Evolutionary conservation across 495 filamentous ascomycete genomes (phyloP).

Genomic region (Rusavskia elegans): DNA sequence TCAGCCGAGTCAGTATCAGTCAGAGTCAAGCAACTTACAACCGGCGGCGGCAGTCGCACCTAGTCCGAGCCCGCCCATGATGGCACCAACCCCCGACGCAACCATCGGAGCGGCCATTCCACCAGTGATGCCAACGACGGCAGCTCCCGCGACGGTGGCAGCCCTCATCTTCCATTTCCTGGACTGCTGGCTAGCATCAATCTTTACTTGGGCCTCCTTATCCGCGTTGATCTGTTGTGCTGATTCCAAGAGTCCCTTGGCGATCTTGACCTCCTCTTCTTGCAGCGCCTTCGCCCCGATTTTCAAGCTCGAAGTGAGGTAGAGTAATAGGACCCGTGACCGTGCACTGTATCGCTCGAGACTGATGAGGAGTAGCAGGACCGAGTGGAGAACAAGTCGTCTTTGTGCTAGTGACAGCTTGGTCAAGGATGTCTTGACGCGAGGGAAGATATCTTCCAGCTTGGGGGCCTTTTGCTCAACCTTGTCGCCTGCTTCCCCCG

Average conservation of each 20-base stretch:
- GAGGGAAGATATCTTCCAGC: constrained; percentile 28
- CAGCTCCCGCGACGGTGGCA: constrained; percentile 60
- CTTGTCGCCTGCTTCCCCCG: constrained; percentile 16
- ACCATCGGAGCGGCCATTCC: constrained; percentile 70
- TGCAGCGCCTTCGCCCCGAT: constrained; percentile 47
- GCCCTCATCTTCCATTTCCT: constrained; percentile 71
- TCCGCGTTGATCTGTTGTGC: constrained; percentile 55
- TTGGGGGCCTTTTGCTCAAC: constrained; percentile 8
- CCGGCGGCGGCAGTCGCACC: constrained; percentile 59
- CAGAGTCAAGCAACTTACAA: not conserved
- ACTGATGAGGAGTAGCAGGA: constrained; percentile 61
- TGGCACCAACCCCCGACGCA: constrained; percentile 63
- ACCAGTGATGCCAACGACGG: constrained; percentile 65
- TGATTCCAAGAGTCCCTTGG: constrained; percentile 54
- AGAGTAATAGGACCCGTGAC: constrained; percentile 58
- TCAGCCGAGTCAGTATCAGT: not conserved
- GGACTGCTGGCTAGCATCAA: constrained; percentile 43
- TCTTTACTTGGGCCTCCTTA: constrained; percentile 48
- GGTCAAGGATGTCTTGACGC: constrained; percentile 27
- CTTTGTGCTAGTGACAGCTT: constrained; percentile 24
- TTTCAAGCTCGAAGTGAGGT: constrained; percentile 49
- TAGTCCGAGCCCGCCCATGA: constrained; percentile 69
- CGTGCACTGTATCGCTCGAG: constrained; percentile 63
- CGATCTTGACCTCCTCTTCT: constrained; percentile 59
- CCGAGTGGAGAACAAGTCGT: constrained; percentile 36